A percentile compares a stretch with the other conserved stretches of the same genome.
These are phyloP conservation scores for Alnus rubra DNA, from an alignment of 306 rosid species.

Conservation along the genomic window DNA sequence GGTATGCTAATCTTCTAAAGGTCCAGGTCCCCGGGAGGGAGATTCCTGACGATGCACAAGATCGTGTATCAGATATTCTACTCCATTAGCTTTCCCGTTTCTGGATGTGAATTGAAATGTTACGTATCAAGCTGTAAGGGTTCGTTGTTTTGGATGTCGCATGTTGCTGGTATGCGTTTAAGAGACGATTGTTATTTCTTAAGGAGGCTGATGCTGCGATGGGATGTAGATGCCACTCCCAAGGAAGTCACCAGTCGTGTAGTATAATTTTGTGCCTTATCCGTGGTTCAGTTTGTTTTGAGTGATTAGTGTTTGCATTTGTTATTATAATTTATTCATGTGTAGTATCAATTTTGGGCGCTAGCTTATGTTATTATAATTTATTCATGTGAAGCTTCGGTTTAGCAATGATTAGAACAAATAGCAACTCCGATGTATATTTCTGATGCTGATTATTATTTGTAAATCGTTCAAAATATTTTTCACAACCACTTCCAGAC, in stretches of 20 bases:
- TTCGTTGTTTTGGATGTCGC: conserved; percentile 17
- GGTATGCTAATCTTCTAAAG: conserved; percentile 80
- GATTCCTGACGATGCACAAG: conserved; percentile 76
- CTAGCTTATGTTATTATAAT: conserved; percentile 27
- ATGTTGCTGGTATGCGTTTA: conserved; percentile 23
- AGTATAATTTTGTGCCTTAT: conserved; percentile 3
- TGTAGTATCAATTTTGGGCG: conserved; percentile 52
- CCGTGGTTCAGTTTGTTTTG: conserved; percentile 11
- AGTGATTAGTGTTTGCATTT: neutral
- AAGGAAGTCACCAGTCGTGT: conserved; percentile 22
- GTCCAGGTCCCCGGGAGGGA: conserved; percentile 96
- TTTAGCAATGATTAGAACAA: conserved; percentile 20
- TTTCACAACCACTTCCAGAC: neutral
- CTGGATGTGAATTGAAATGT: conserved; percentile 21
- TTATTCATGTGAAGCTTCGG: conserved; percentile 13
- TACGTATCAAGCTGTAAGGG: conserved; percentile 2
- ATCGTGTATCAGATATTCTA: conserved; percentile 65
- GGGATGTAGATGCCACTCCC: conserved; percentile 23
- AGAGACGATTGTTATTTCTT: conserved; percentile 28
- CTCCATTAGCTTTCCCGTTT: conserved; percentile 44
- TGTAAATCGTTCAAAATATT: conserved; percentile 36
- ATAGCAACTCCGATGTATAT: conserved; percentile 42
- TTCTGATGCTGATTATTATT: conserved; percentile 10
- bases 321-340: conserved; percentile 38
- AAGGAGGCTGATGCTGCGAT: conserved; percentile 32